These are phyloP conservation scores for Puccinia coronata DNA, from an alignment of 1,284 basidiomycete species.

Conservation along the genomic window DNA sequence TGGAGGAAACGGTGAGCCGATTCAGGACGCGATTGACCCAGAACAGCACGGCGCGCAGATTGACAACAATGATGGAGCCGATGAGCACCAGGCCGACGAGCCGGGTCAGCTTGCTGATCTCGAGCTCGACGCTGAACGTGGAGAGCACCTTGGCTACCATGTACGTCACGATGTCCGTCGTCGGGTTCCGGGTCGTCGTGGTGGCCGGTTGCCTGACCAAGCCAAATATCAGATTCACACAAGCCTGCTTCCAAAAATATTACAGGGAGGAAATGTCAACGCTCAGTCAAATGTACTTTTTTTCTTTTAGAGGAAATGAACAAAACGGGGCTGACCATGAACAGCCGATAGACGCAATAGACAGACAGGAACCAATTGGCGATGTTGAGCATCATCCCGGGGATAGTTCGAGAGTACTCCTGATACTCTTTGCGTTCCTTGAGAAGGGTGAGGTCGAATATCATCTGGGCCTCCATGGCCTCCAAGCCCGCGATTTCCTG, in stretches of 20 bases:
- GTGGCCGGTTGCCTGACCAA: conserved; percentile 11
- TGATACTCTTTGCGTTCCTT: conserved; percentile 56
- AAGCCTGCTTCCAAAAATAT: conserved; percentile 53
- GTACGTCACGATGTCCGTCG: conserved; percentile 55
- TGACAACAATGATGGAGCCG: conserved; percentile 59
- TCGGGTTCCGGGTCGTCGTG: conserved; percentile 30
- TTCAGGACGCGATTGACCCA: conserved; percentile 59
- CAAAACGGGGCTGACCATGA: conserved; percentile 55
- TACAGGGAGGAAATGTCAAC: no score
- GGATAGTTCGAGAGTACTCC: conserved; percentile 56
- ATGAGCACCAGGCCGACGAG: conserved; percentile 59
- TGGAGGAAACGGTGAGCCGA: conserved; percentile 57
- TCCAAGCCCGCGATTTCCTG: conserved; percentile 59
- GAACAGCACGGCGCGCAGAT: conserved; percentile 59
- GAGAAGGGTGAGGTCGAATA: conserved; percentile 58
- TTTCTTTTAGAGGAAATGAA: no score
- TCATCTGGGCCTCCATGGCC: conserved; percentile 59
- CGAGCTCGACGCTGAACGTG: conserved; percentile 58
- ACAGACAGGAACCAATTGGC: conserved; percentile 58
- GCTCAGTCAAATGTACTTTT: no score
- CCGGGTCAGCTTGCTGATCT: conserved; percentile 59
- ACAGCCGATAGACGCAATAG: conserved; percentile 59
- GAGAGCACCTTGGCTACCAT: conserved; percentile 56
- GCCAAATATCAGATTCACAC: conserved; percentile 58
- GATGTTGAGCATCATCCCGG: conserved; percentile 57